Base-by-base conservation (phyloP, 176 grass and related monocot species). In the Calamus simplicifolius region DNA sequence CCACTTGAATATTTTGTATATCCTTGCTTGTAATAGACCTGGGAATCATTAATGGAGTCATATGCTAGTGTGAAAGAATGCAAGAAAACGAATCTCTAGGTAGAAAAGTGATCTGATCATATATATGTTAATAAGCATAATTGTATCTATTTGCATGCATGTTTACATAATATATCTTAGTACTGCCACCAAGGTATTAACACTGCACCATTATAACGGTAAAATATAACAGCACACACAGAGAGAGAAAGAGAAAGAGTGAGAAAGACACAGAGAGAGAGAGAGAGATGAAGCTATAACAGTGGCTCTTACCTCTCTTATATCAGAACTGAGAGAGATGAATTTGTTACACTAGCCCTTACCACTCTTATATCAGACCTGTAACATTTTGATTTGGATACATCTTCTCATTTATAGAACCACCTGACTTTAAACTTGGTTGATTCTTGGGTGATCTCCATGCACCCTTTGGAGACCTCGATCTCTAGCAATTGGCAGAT, bases 21-120 rank as follows among this genome's bases (percentile, higher is more conserved):
- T 92, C 75, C 72, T 98, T 84, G 76, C 93, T 88, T 98, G 69
- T 92, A 98, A 76, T 92, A 98, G 17, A 98, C 79, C 93, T 98
- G 58, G 76, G 73, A 2, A 28, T 30, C 27, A 63, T 29, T 15
- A 70, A 75, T 73, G n/a, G 65, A 81, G 79, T 48, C 50, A 78
- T 75, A 10, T 43, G 35, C 12, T 13, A 43, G 12, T 7, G 12
- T 12, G 8, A 1, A 43, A 43, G 12, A 7, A 12, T 43, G 35
- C 35, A 43, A 10, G 35, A 43, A 35, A 35, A 0, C 8, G 6
- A 35, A 35, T 35, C 31, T 35, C 31, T 35, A 5, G 31, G 5
- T 35, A 35, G 31, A 10, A 35, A 35, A 35, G 31, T 1, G 31
- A 0, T 35, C 31, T 35, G 31, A 1, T 35, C 8, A 7, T 35